A percentile compares a stretch with the other conserved stretches of the same genome.
Evolutionary conservation across 306 rosid species (phyloP).

Genomic region (Castanea mollissima): DNA sequence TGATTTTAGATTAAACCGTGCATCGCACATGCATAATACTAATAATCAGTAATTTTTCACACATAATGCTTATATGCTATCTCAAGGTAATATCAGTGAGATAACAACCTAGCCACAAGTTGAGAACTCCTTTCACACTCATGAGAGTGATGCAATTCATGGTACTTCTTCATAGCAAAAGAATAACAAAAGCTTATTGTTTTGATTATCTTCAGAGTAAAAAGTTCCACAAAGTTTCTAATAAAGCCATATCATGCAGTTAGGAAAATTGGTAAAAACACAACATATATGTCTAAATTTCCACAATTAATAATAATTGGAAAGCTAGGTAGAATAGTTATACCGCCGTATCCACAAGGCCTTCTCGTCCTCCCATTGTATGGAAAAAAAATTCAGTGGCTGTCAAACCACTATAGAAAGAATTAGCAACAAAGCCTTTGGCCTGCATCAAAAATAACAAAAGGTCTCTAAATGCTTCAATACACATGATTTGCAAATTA

Average conservation of each 20-base stretch:
- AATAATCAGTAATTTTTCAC: too few species aligned
- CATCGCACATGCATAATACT: too few species aligned
- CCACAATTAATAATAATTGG: background rate
- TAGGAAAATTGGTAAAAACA: background rate
- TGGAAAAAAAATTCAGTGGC: slow-evolving; percentile 98
- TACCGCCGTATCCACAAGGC: slow-evolving; percentile 97
- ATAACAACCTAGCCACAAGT: too few species aligned
- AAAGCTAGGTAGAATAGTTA: slow-evolving; percentile 1
- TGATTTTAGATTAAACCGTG: too few species aligned
- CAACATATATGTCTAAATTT: background rate
- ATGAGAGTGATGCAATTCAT: too few species aligned
- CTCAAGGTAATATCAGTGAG: too few species aligned
- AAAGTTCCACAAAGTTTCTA: background rate
- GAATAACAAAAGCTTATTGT: too few species aligned
- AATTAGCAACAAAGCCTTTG: slow-evolving; percentile 90
- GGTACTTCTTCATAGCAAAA: too few species aligned
- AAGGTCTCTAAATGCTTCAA: slow-evolving; percentile 18
- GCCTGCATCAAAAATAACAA: slow-evolving; percentile 58
- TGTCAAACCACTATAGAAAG: slow-evolving; percentile 89
- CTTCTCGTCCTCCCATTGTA: slow-evolving; percentile 98
- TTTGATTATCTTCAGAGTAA: background rate
- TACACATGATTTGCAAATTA: background rate
- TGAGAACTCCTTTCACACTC: too few species aligned
- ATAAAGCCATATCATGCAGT: background rate
- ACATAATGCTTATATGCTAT: too few species aligned